Conservation (phyloP, 768 basidiomycete species). For the Kwoniella heveanensis region DNA sequence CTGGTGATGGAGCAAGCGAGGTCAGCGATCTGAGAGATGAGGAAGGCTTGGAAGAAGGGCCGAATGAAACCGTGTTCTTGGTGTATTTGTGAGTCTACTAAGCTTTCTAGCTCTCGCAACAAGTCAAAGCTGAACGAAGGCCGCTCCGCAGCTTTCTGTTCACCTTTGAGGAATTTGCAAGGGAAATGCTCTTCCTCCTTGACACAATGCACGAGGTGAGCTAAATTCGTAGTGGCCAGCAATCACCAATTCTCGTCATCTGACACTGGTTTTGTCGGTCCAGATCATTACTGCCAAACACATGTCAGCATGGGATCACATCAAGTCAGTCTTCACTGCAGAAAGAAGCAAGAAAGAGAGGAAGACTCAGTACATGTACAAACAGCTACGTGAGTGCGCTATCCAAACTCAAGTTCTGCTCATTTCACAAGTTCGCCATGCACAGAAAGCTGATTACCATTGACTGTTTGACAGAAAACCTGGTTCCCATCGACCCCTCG, state of each 20-base stretch:
- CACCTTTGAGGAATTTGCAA: conserved; percentile 89
- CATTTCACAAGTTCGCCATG: no score
- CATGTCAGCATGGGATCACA: conserved; percentile 34
- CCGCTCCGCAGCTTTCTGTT: conserved; percentile 78
- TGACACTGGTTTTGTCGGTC: neutral
- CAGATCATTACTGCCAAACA: conserved; percentile 34
- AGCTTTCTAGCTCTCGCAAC: neutral
- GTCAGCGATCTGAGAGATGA: conserved; percentile 23
- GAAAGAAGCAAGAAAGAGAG: conserved; percentile 21
- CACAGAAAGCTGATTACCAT: neutral
- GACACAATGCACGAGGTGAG: conserved; percentile 77
- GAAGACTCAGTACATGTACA: conserved; percentile 41
- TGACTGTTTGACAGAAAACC: conserved; percentile 37
- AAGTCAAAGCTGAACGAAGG: neutral
- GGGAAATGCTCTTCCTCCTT: conserved; percentile 76
- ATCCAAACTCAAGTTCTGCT: no score
- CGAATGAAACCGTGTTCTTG: conserved; percentile 80
- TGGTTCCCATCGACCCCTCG: conserved; percentile 56
- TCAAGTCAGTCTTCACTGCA: conserved; percentile 24
- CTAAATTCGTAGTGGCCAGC: neutral
- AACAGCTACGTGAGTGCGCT: conserved; percentile 47
- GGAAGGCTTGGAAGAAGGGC: conserved; percentile 28
- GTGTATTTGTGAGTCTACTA: conserved; percentile 79
- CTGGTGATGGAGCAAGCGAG: conserved; percentile 1
- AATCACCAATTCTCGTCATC: neutral